Base-by-base conservation (phyloP, 78 protist species). In the Dictyostelium capitatum region DNA sequence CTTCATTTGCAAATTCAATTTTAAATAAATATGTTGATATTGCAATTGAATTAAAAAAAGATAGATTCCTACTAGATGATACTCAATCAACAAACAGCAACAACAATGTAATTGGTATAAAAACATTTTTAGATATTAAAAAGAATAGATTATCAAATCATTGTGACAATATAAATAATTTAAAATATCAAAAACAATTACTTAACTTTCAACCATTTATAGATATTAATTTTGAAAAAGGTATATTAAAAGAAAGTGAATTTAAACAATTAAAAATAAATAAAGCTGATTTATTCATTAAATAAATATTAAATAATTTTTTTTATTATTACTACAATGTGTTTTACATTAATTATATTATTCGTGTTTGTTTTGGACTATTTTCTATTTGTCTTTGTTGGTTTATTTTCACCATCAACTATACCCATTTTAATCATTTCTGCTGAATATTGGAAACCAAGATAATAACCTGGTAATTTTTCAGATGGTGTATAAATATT, bases 11-110 rank as follows among this genome's bases (percentile, higher is more conserved):
- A 83, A 43, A 69, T 10, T 43, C 64, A 23, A 70, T n/a, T 43
- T 7, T 83, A 83, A 77, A 73, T 48, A 9, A 32, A n/a, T 83
- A 30, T 47, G 62, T 77, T 23, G 91, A 83, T 73, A 73, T 83
- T 54, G 65, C 54, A 28, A n/a, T 83, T 12, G 82, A 83, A 46
- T 73, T 83, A 72, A 17, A 72, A 73, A 83, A 50, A 48, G 91
- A 83, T 43, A 83, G 91, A 83, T 83, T 72, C 74, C 37, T 83
- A 23, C 41, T 83, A 17, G 72, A 57, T n/a, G 0, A 4, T n/a
- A 19, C 12, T 41, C n/a, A 57, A 57, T 43, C 32, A 2, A 30
- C 4, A 12, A 6, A 37, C 43, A 37, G n/a, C n/a, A 37, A 37
- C 43, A 25, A 74, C 50, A 53, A 53, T 6, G 74, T 72, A 47